A percentile compares a stretch with the other conserved stretches of the same genome.
These are phyloP conservation scores for Zychaea mexicana DNA, from an alignment of 371 early-diverging fungal genomes.

Conservation along the genomic window DNA sequence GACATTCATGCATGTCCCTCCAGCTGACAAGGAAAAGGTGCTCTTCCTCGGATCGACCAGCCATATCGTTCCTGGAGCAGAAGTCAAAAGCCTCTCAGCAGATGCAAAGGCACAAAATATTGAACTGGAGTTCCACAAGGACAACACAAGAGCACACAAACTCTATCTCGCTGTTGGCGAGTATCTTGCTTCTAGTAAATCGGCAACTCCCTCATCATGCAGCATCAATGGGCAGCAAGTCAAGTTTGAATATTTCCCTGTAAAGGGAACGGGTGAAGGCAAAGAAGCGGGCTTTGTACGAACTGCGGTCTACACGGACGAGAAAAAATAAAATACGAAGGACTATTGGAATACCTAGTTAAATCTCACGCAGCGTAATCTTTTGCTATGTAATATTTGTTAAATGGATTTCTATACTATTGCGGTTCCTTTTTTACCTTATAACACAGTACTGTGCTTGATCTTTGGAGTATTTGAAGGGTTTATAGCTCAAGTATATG, in stretches of 20 bases:
- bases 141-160: slow-evolving; percentile 27
- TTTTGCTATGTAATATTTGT: no score
- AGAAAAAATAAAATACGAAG: not conserved
- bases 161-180: slow-evolving; percentile 31
- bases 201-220: slow-evolving; percentile 11
- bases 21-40: slow-evolving; percentile 8
- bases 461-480: no score
- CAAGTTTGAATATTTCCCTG: slow-evolving; percentile 11
- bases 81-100: slow-evolving; percentile 18
- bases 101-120: slow-evolving; percentile 5
- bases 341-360: no score
- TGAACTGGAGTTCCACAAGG: slow-evolving; percentile 16
- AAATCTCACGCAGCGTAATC: no score
- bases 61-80: slow-evolving; percentile 52
- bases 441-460: no score
- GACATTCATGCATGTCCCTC: slow-evolving; percentile 49
- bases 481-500: no score
- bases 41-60: slow-evolving; percentile 40
- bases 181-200: slow-evolving; percentile 13
- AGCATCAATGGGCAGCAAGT: slow-evolving; percentile 26
- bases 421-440: no score
- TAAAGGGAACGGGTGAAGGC: not conserved
- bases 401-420: no score
- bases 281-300: not conserved
- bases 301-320: not conserved